Conservation (phyloP, 768 basidiomycete species). For the Peribolospora kevripleyi region DNA sequence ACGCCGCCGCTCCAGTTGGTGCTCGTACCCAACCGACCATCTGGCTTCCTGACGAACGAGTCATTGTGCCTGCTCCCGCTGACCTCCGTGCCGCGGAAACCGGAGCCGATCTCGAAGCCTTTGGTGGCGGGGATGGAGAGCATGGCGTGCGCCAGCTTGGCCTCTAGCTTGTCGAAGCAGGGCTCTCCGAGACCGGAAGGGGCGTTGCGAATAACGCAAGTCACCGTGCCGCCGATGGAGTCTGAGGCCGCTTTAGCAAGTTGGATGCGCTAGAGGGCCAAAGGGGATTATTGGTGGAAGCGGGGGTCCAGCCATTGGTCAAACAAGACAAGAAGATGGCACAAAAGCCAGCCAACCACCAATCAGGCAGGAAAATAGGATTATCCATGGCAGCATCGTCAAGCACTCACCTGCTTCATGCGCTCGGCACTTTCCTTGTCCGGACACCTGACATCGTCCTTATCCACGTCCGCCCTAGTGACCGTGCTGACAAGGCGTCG, state of each 20-base stretch:
- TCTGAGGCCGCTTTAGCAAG: conserved; percentile 73
- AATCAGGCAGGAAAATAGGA: not conserved
- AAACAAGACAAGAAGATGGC: not conserved
- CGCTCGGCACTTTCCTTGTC: conserved; percentile 63
- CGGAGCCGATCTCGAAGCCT: conserved; percentile 90
- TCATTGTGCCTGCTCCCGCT: conserved; percentile 89
- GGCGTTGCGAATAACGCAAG: conserved; percentile 75
- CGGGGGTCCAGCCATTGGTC: not conserved
- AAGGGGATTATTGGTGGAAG: conserved; percentile 1
- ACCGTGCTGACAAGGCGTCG: conserved; percentile 48
- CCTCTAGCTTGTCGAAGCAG: conserved; percentile 95
- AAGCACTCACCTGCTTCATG: conserved; percentile 51
- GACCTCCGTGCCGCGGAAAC: conserved; percentile 81
- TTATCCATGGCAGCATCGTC: not conserved
- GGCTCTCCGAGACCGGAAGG: conserved; percentile 89
- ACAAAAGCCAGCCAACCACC: not conserved
- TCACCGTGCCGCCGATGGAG: conserved; percentile 95
- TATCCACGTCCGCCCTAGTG: conserved; percentile 70
- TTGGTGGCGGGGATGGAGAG: conserved; percentile 97
- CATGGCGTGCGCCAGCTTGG: conserved; percentile 88
- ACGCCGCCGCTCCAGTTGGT: conserved; percentile 95
- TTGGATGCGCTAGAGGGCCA: conserved; percentile 47
- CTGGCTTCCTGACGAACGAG: conserved; percentile 37
- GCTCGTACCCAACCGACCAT: conserved; percentile 52
- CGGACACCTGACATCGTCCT: conserved; percentile 66